Evolutionary conservation across 495 filamentous ascomycete genomes (phyloP), one percentile per base, ranked within the genome.

Genomic region (Talaromyces borbonicus): DNA sequence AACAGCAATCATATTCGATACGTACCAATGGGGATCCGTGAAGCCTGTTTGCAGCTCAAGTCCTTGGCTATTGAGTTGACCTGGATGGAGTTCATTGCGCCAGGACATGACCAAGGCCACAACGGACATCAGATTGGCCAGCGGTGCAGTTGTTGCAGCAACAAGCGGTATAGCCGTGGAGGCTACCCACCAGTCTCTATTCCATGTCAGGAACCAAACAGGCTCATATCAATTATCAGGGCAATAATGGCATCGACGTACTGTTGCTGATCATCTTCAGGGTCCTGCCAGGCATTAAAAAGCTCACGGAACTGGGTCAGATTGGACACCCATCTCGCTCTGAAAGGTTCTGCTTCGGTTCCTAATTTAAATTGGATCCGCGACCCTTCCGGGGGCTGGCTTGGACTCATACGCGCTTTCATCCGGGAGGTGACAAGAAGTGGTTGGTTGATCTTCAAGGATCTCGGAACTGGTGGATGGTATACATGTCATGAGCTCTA

Each of bases 121-220:
- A 26, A 89, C 83, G n/a, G 81, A 84, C 54, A 85, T 69, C 16
- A 88, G 75, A 58, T 87, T 87, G 8, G 84, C 84, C 12, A 88
- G 65, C 1, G 84, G 84, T 0, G 81, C 82, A 4, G 81, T 72
- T 1, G 83, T 80, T 4, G 84, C 84, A 0, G 83, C 83, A 4
- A 87, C 57, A 4, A 90, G 68, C 8, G 84, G 84, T 36, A 87
- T 84, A 9, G 79, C 82, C 3, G 81, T 90, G 0, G 80, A 84
- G 1, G 85, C 85, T 49, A 86, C 77, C 84, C 84, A 89, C 84
- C 84, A 89, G 33, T 75, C 67, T 48, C 56, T 58, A 42, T 8
- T 20, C 12, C 23, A 41, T 9, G 14, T 4, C 16, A 5, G 31
- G 9, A n/a, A 35, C 14, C 20, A 26, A 6, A 23, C 11, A 41